A percentile compares a stretch with the other conserved stretches of the same genome.
These are phyloP conservation scores for Fraxinus anomala DNA, from an alignment of 257 asterid genomes.

Conservation along the genomic window DNA sequence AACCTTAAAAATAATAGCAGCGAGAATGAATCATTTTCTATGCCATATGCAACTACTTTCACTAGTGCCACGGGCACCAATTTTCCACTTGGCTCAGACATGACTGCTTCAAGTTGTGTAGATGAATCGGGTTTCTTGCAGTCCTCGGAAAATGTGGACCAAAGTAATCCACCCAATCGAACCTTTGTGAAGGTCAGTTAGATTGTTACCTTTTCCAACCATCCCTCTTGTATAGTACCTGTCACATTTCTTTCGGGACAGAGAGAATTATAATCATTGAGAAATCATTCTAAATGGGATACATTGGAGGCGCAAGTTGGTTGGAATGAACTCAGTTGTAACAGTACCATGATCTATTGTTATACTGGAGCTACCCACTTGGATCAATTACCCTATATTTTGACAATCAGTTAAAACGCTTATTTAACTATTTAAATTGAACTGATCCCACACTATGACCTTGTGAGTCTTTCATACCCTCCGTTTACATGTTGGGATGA, in stretches of 20 bases:
- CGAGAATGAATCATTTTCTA: conserved; percentile 51
- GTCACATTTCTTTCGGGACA: background rate
- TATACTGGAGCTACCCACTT: background rate
- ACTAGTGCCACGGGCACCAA: conserved; percentile 50
- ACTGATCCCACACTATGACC: background rate
- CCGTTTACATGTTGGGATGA: background rate
- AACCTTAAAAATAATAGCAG: conserved; percentile 44
- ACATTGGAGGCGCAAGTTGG: background rate
- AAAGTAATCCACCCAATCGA: conserved; percentile 49
- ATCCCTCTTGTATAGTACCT: background rate
- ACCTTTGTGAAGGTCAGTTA: conserved; percentile 86
- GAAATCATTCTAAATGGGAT: background rate
- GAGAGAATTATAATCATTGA: background rate
- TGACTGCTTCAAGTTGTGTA: conserved; percentile 79
- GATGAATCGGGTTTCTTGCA: conserved; percentile 89
- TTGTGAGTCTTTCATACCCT: background rate
- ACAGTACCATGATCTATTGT: background rate
- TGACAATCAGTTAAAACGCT: background rate
- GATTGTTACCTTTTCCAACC: conserved; percentile 5
- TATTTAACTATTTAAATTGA: background rate
- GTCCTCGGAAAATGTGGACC: conserved; percentile 80
- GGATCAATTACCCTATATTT: background rate
- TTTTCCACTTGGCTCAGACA: conserved; percentile 66
- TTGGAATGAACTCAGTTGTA: background rate
- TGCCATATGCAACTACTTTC: conserved; percentile 60